Percentiles rank a stretch among this genome's conserved stretches.
Evolutionary conservation across 495 filamentous ascomycete genomes (phyloP).

Genomic region (Talaromyces proteolyticus): DNA sequence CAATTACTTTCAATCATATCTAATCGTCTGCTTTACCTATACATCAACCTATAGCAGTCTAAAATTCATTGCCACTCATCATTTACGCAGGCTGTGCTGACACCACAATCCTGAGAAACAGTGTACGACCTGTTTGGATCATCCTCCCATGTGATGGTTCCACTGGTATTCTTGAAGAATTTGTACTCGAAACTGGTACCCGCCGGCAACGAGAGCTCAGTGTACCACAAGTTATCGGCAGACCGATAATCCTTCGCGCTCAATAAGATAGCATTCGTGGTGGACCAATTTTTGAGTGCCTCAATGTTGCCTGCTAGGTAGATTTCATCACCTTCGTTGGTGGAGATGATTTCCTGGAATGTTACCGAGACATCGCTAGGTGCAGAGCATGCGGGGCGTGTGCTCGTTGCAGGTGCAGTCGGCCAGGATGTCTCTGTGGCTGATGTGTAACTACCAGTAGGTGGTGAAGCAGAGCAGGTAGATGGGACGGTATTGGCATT

Average conservation of each 20-base stretch:
- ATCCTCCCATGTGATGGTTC: slow-evolving; percentile 52
- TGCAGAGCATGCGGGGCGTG: slow-evolving; percentile 1
- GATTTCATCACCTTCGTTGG: slow-evolving; percentile 47
- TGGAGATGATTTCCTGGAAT: slow-evolving; percentile 48
- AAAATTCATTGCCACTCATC: slow-evolving; percentile 16
- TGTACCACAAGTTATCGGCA: slow-evolving; percentile 50
- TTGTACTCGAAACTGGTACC: slow-evolving; percentile 56
- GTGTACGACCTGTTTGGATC: slow-evolving; percentile 56
- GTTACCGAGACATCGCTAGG: slow-evolving; percentile 3
- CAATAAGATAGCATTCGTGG: slow-evolving; percentile 40
- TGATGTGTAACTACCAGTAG: slow-evolving; percentile 14
- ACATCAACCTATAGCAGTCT: background rate
- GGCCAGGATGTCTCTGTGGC: slow-evolving; percentile 10
- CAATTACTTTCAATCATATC: too few species aligned
- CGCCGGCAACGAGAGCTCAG: slow-evolving; percentile 37
- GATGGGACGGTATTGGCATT: slow-evolving; percentile 13
- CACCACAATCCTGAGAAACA: slow-evolving; percentile 41
- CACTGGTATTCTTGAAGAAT: slow-evolving; percentile 51
- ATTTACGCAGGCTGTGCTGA: slow-evolving; percentile 17
- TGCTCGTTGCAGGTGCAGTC: background rate
- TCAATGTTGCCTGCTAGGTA: slow-evolving; percentile 49
- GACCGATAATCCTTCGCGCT: slow-evolving; percentile 44
- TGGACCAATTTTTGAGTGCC: slow-evolving; percentile 48
- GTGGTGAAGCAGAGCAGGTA: slow-evolving; percentile 14
- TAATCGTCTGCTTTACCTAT: too few species aligned